Base-by-base conservation (phyloP, 2,329 filamentous ascomycete genomes). In the Karstenula rhodostoma region DNA sequence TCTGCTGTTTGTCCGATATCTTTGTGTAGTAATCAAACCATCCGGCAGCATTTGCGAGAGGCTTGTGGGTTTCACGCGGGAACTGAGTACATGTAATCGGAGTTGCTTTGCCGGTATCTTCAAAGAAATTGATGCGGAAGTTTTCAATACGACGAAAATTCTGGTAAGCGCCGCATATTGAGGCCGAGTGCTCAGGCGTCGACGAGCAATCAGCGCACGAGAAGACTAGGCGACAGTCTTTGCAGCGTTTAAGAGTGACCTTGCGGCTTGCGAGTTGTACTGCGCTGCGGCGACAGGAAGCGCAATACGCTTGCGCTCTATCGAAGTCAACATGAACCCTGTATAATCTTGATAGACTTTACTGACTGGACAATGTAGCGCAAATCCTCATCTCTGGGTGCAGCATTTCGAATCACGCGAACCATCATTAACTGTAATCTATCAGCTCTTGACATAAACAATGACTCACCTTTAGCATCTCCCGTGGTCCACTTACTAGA, bases 1-100 rank as follows among this genome's bases (percentile, higher is more conserved):
- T 63, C 17, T 61, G 58, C 7, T 52, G 17, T 40, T 68, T 68
- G 42, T 68, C 66, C 6, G 64, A 67, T 13, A 68, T 63, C 10
- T 60, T 55, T n/a, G 62, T 57, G 46, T 58, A 67, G 58, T 68
- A 68, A 27, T 68, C 64, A 44, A 65, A 64, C 66, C 66, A 68
- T 5, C 60, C 59, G 1, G 47, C 25, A 25, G 59, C 54, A 22
- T 56, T 50, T 32, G 46, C 46, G 13, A 68, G 58, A 3, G 56
- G 37, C 32, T 65, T 60, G 33, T 47, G 50, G 1, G 35, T 53
- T 12, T 59, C 55, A 19, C 58, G 55, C 1, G 64, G 66, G 25
- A 56, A 50, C n/a, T 61, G 58, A 1, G 64, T 68, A 46, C 62
- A 68, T 13, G 58, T 63, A 17, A 65, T 53, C 5, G 62, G 62